A percentile compares a stretch with the other conserved stretches of the same genome.
Evolutionary conservation across 345 rosid species (phyloP).

Genomic region (Linum usitatissimum): DNA sequence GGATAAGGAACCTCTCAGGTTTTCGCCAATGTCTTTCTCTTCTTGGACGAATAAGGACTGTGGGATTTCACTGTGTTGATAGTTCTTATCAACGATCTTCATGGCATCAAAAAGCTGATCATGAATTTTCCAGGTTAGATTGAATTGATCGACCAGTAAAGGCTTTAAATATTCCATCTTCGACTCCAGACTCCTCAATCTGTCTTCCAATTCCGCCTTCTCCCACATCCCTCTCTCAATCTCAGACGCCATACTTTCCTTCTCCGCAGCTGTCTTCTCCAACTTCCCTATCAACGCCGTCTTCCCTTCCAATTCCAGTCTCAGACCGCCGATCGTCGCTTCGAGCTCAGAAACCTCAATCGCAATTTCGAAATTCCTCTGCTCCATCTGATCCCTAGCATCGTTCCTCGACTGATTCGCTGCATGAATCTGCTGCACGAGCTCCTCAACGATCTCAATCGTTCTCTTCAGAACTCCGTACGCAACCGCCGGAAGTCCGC

Average conservation of each 20-base stretch:
- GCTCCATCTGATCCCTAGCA: constrained; percentile 85
- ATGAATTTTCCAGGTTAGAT: constrained; percentile 68
- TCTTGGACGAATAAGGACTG: constrained; percentile 81
- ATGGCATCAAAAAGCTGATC: constrained; percentile 47
- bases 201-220: constrained; percentile 44
- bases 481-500: constrained; percentile 64
- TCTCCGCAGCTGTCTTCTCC: constrained; percentile 44
- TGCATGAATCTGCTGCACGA: constrained; percentile 53
- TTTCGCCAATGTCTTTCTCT: constrained; percentile 73
- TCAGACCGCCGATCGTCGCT: constrained; percentile 61
- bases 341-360: constrained; percentile 97
- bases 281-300: constrained; percentile 36
- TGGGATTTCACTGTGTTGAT: constrained; percentile 52
- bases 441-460: constrained; percentile 90
- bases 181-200: constrained; percentile 43
- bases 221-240: constrained; percentile 43
- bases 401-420: constrained; percentile 66
- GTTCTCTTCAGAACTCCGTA: constrained; percentile 91
- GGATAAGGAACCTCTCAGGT: constrained; percentile 71
- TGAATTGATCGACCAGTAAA: constrained; percentile 70
- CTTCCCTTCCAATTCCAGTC: constrained; percentile 59
- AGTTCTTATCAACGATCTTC: constrained; percentile 48
- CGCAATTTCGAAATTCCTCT: constrained; percentile 93
- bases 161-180: constrained; percentile 63
- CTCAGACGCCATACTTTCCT: constrained; percentile 43